These are phyloP conservation scores for Blastobotrys buckinghamii DNA, from an alignment of 1,139 yeast species.

Conservation along the genomic window DNA sequence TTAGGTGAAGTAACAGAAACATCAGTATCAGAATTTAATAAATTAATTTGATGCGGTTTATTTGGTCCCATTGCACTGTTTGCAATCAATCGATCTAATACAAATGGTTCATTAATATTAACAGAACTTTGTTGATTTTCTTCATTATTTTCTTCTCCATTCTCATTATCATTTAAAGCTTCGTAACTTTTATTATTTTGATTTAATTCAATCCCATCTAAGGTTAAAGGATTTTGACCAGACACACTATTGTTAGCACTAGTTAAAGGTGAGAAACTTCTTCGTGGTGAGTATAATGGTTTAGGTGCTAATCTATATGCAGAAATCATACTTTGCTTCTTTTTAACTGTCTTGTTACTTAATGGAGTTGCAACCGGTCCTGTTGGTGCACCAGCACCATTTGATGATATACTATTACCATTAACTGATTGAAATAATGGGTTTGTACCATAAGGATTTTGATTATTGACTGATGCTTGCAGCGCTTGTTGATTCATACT, in stretches of 20 bases:
- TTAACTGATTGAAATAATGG: conserved; percentile 47
- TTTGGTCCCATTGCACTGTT: too few relatives aligned
- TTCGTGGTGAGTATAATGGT: conserved; percentile 32
- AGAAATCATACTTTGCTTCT: conserved; percentile 52
- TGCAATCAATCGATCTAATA: too few relatives aligned
- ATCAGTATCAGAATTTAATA: background rate
- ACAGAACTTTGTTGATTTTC: too few relatives aligned
- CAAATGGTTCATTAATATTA: too few relatives aligned
- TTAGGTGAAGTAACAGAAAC: background rate
- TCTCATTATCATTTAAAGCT: too few relatives aligned
- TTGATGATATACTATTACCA: conserved; percentile 16
- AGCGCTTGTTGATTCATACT: background rate
- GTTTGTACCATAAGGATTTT: conserved; percentile 69
- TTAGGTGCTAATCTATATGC: conserved; percentile 59
- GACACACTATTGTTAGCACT: too few relatives aligned
- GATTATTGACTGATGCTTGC: conserved; percentile 43
- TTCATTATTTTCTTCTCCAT: too few relatives aligned
- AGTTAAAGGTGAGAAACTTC: conserved; percentile 9
- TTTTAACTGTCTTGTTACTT: conserved; percentile 37
- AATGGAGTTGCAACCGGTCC: conserved; percentile 55
- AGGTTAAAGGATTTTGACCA: too few relatives aligned
- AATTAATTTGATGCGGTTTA: too few relatives aligned
- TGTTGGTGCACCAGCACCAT: conserved; percentile 25
- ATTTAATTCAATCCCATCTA: too few relatives aligned
- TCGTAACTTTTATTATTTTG: too few relatives aligned